Evolutionary conservation across 257 asterid genomes (phyloP), one percentile per base, ranked within the genome.

Genomic region (Buddleja alternifolia): DNA sequence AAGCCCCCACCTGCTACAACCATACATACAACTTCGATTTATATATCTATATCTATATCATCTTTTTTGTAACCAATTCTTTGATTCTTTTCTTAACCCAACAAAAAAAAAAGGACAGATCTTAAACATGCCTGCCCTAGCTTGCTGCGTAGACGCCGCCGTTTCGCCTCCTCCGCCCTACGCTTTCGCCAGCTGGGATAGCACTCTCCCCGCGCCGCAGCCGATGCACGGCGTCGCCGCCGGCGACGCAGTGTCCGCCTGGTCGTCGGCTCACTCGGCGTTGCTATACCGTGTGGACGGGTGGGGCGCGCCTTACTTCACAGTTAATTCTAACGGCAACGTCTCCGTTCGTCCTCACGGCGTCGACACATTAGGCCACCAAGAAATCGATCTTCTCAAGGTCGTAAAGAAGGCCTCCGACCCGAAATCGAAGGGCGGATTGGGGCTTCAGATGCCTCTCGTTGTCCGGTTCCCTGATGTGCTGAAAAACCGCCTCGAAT

Each of bases 281-380:
- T 45, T 79, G 15, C 82, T 91, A 0, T 94, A 94, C 79, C 75
- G 86, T 40, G 85, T 94, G 0, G 96, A 90, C 37, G 95, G 92
- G 1, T 94, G 99, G 97, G 99, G 99, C 9, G 93, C 85, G 17
- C 99, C 97, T 7, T 94, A 94, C 78, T 94, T 94, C 81, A 46
- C 78, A n/a, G 86, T 94, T 9, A 94, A 91, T 41, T 79, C 84
- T 5, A 80, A 82, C 77, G 99, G 97, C 32, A 85, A 91, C 73
- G 80, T 94, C 11, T 63, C 96, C 10, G 86, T 94, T 52, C 79
- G 86, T 9, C 89, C 99, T 0, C 60, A 88, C 36, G 97, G 97
- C 2, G 54, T 53, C 0, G 81, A 74, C 14, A 94, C 96, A 55
- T 82, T 87, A 20, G 15, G 86, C 57, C 96, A 94, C 81, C 90